phyloP scores from a whole-genome alignment of 2,329 filamentous ascomycete genomes.

The Penicillium sp. region DNA sequence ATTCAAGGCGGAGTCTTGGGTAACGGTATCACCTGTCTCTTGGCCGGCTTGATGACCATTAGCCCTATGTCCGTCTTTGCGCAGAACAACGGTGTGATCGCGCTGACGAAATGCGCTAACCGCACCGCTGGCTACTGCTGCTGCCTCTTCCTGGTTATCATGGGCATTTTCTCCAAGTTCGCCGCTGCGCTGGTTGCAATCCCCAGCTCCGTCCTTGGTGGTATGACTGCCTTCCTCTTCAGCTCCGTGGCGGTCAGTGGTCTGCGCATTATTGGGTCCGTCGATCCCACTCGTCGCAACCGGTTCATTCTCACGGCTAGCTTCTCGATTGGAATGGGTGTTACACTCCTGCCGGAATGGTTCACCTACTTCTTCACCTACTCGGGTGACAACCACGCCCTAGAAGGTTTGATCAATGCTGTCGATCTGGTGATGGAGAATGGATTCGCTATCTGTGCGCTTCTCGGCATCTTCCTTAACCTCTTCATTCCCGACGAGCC shows the following conservation, averaged over 20 bases:
- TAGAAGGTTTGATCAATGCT: slow-evolving; percentile 57
- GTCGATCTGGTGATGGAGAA: slow-evolving; percentile 69
- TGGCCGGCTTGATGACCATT: slow-evolving; percentile 65
- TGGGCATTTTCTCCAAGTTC: slow-evolving; percentile 71
- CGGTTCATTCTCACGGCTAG: slow-evolving; percentile 65
- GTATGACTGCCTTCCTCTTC: slow-evolving; percentile 65
- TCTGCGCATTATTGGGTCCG: slow-evolving; percentile 63
- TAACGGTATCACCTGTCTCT: slow-evolving; percentile 64
- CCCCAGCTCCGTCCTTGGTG: slow-evolving; percentile 51
- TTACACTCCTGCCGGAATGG: slow-evolving; percentile 51
- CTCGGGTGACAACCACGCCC: slow-evolving; percentile 61
- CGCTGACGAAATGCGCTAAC: slow-evolving; percentile 67
- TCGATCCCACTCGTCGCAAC: slow-evolving; percentile 64
- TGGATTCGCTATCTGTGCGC: slow-evolving; percentile 63
- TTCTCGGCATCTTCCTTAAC: slow-evolving; percentile 72
- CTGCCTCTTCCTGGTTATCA: slow-evolving; percentile 65
- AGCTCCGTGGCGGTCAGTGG: slow-evolving; percentile 65
- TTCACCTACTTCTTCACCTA: slow-evolving; percentile 50
- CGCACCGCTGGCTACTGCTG: slow-evolving; percentile 66
- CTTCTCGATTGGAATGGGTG: slow-evolving; percentile 60
- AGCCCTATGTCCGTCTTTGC: slow-evolving; percentile 68
- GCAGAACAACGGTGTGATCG: slow-evolving; percentile 69
- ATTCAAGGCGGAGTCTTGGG: slow-evolving; percentile 69
- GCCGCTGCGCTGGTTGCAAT: slow-evolving; percentile 68
- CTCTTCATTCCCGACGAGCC: slow-evolving; percentile 70